Base-by-base conservation (phyloP, 305 asterid genomes). In the Fraxinus platypoda region DNA sequence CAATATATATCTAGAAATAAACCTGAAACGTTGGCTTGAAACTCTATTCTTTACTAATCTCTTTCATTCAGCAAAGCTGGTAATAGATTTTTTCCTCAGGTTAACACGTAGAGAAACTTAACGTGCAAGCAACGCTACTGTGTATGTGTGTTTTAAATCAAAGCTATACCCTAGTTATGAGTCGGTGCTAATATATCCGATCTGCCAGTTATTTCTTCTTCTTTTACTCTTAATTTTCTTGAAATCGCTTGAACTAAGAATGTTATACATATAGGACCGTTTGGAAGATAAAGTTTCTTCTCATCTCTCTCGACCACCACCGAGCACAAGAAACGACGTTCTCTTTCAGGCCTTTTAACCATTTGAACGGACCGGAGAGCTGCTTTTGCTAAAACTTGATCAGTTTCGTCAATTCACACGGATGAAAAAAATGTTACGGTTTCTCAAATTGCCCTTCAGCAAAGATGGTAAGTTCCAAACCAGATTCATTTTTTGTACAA, bases 121-220 rank as follows among this genome's bases (percentile, higher is more conserved):
- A 78, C 88, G 86, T 88, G 57, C 70, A 88, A 84, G 89, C 59
- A 72, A 88, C 79, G 85, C 78, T 78, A 70, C 75, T 33, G 23
- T n/a, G 9, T 52, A 13, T 28, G 59, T 23, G 12, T 19, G 13
- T 33, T 43, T 34, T 30, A 68, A 80, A 3, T 6, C 23, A 71
- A 75, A 76, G 77, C 19, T 83, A 52, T 23, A 72, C 8, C 75
- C 74, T 19, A 59, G 25, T 17, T 64, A 31, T 70, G 83, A 75
- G 79, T 83, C 80, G 83, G 78, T 79, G 85, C 62, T 30, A 34
- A 73, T 41, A 72, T 64, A 76, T 34, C 37, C 9, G 75, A 74
- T 31, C 38, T 19, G 80, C 82, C 83, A 34, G 64, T 83, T 85
- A 82, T 82, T 82, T 80, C 46, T 59, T 57, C 68, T 72, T 79